These are phyloP conservation scores for Mycena floridula DNA, from an alignment of 768 basidiomycete genomes.

Conservation along the genomic window DNA sequence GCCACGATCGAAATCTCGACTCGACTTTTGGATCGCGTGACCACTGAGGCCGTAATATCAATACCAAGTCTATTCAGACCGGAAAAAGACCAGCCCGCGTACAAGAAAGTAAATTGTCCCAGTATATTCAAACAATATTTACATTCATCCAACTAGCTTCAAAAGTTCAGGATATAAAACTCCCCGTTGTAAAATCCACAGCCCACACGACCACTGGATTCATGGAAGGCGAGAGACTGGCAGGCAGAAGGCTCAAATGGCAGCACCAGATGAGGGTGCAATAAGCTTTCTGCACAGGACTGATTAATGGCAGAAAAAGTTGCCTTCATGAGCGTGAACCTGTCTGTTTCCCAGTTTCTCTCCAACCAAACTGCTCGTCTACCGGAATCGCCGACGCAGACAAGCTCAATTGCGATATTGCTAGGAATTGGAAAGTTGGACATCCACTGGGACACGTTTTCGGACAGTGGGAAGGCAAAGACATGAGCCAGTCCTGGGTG, in stretches of 20 bases:
- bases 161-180: constrained; percentile 41
- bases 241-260: constrained; percentile 44
- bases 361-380: constrained; percentile 48
- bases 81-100: too few species aligned
- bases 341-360: constrained; percentile 42
- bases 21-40: too few species aligned
- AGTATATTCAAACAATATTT: too few species aligned
- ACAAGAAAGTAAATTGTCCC: too few species aligned
- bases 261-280: constrained; percentile 40
- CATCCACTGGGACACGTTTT: too few species aligned
- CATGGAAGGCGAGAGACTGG: constrained; percentile 48
- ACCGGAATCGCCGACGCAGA: constrained; percentile 37
- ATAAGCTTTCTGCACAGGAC: constrained; percentile 27
- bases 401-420: too few species aligned
- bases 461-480: constrained; percentile 15
- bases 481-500: constrained; percentile 13
- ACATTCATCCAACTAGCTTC: too few species aligned
- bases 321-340: constrained; percentile 45
- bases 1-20: too few species aligned
- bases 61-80: too few species aligned
- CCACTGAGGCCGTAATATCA: too few species aligned
- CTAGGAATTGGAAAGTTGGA: too few species aligned
- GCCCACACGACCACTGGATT: constrained; percentile 45
- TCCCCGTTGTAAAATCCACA: constrained; percentile 48
- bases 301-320: constrained; percentile 28